Evolutionary conservation across 257 asterid genomes (phyloP).

Genomic region (Solanum pimpinellifolium): DNA sequence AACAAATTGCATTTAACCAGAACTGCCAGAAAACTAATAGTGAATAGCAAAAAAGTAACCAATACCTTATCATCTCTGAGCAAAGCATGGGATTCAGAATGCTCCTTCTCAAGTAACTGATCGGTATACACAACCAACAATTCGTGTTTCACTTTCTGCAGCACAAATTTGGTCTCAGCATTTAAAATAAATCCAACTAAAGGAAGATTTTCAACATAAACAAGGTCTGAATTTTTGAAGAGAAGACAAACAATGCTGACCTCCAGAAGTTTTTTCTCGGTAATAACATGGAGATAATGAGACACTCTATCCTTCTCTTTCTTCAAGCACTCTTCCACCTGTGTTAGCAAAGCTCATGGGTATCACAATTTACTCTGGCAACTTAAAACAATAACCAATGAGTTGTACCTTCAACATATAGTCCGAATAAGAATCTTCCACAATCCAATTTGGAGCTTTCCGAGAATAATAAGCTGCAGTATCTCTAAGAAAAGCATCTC

Average conservation of each 20-base stretch:
- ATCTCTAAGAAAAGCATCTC: constrained; percentile 22
- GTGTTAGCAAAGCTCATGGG: not conserved
- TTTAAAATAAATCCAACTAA: not conserved
- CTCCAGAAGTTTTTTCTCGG: constrained; percentile 34
- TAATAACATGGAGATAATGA: constrained; percentile 31
- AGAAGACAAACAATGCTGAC: constrained; percentile 5
- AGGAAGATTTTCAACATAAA: not conserved
- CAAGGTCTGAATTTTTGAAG: not conserved
- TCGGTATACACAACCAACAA: constrained; percentile 19
- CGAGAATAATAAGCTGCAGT: constrained; percentile 39
- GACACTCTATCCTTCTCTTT: constrained; percentile 40
- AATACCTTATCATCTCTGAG: constrained; percentile 43
- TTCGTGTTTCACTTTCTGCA: constrained; percentile 25
- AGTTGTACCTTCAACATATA: constrained; percentile 39
- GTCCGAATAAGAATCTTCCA: constrained; percentile 43
- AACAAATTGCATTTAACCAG: not conserved
- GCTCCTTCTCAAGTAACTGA: constrained; percentile 43
- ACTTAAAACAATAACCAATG: not conserved
- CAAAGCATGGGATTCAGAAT: constrained; percentile 35
- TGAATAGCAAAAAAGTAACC: not conserved
- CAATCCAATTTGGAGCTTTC: constrained; percentile 47
- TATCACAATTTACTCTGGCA: not conserved
- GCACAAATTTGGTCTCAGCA: not conserved
- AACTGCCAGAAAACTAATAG: not conserved
- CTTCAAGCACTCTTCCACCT: constrained; percentile 42